Conservation (phyloP, 2,329 filamentous ascomycete genomes). For the Trichoderma koningii region DNA sequence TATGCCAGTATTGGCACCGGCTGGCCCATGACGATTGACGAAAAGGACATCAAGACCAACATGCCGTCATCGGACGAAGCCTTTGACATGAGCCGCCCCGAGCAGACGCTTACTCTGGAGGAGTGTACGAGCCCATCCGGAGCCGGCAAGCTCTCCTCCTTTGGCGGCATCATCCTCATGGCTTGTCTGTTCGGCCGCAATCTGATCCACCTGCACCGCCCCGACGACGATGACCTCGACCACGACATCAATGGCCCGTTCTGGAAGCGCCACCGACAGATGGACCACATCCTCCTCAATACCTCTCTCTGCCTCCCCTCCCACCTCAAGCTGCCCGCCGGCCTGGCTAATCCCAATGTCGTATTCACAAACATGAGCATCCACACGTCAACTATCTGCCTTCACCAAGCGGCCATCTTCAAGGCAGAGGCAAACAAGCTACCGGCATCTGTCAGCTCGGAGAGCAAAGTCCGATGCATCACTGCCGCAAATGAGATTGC, state of each 20-base stretch:
- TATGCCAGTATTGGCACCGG: constrained; percentile 96
- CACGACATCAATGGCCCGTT: constrained; percentile 89
- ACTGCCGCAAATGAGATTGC: constrained; percentile 92
- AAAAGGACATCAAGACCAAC: constrained; percentile 85
- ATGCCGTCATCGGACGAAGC: constrained; percentile 83
- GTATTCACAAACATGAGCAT: constrained; percentile 97
- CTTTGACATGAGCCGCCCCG: constrained; percentile 76
- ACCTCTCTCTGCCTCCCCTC: constrained; percentile 81
- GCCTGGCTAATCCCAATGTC: constrained; percentile 76
- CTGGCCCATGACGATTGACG: constrained; percentile 94
- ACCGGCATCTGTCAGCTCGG: constrained; percentile 73
- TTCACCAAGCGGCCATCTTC: constrained; percentile 98
- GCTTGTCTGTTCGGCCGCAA: constrained; percentile 91
- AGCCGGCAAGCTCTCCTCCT: constrained; percentile 72
- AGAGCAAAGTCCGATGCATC: constrained; percentile 91
- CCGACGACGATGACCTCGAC: constrained; percentile 77
- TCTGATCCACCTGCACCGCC: constrained; percentile 85
- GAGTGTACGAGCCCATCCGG: constrained; percentile 72
- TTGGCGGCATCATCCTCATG: constrained; percentile 79
- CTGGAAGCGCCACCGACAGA: constrained; percentile 87
- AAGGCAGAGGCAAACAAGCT: constrained; percentile 90
- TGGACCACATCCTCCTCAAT: constrained; percentile 89
- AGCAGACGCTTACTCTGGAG: constrained; percentile 68
- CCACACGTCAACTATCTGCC: constrained; percentile 91
- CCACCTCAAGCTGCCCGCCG: constrained; percentile 75